Base-by-base conservation (phyloP, 352 stramenopile genomes). In the Pythium dissotocum region DNA sequence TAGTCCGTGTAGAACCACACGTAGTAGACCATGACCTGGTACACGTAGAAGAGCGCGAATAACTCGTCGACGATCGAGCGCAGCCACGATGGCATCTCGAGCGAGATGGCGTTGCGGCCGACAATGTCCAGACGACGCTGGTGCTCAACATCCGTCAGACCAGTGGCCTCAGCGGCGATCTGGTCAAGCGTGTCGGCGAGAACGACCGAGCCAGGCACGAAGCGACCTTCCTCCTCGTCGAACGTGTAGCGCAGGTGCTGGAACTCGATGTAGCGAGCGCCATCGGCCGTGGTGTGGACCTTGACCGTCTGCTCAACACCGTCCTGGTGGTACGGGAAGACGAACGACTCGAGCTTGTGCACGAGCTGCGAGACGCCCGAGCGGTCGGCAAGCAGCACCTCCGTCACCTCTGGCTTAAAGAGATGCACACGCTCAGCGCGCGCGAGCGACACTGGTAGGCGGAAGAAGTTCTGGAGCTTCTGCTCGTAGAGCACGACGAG, bases 1-100 rank as follows among this genome's bases (percentile, higher is more conserved):
- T 78, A 78, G 42, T 76, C 65, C 21, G 64, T 73, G 61, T 73
- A 78, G 65, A 69, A 76, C 72, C 72, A 78, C 53, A 71, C 61
- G 49, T 69, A 73, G 42, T 73, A 73, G 35, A 67, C 64, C 67
- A 73, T 73, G 21, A 73, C 42, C 67, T 73, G 72, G 67, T 78
- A 78, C 13, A 78, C 59, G 67, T 78, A 75, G 33, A 76, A 76
- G 7, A 76, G 58, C 16, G 68, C 56, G 49, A 75, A 73, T 59
- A 75, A 68, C 53, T 78, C 72, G 57, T 75, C 64, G 18, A 78
- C 46, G 55, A 78, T 58, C 57, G 66, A 74, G 28, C 56, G 42
- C 33, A 63, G 13, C 33, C 57, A 64, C 61, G 67, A 70, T 14
- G 71, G 71, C 71, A 77, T 77, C 58, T 73, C 64, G 3, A 77